Percentiles rank a stretch among this genome's conserved stretches.
Evolutionary conservation across 1,139 yeast genomes (phyloP).

Genomic region (Nakaseomyces bracarensis): DNA sequence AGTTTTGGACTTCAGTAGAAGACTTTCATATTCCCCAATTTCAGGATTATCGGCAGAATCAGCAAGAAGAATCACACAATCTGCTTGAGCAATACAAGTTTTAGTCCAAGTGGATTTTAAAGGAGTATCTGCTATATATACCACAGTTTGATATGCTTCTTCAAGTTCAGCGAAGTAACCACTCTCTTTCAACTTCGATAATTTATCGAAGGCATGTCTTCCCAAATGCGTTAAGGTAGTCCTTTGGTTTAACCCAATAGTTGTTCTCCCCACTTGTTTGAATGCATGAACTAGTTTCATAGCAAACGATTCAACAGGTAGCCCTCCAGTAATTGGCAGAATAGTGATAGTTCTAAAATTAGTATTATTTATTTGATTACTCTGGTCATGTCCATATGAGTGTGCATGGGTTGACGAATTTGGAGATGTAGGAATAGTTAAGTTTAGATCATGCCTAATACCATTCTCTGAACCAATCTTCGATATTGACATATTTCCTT

Average conservation of each 20-base stretch:
- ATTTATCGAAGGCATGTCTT: conserved; percentile 83
- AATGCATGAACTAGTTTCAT: conserved; percentile 61
- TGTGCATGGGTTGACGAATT: conserved; percentile 12
- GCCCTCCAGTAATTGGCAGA: conserved; percentile 66
- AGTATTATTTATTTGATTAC: conserved; percentile 15
- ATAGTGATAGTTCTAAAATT: conserved; percentile 73
- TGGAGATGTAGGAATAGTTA: conserved; percentile 20
- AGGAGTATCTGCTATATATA: conserved; percentile 82
- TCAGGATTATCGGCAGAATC: conserved; percentile 62
- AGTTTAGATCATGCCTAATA: conserved; percentile 21
- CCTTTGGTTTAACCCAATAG: conserved; percentile 73
- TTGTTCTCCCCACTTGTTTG: conserved; percentile 62
- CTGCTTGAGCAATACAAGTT: conserved; percentile 92
- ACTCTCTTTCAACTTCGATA: conserved; percentile 74
- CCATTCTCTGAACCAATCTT: conserved; percentile 16
- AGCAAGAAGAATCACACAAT: conserved; percentile 67
- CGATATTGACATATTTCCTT: conserved; percentile 10
- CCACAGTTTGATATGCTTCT: conserved; percentile 76
- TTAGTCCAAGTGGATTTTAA: conserved; percentile 83
- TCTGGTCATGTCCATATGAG: conserved; percentile 14
- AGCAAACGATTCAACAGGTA: conserved; percentile 84
- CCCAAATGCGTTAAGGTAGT: conserved; percentile 76
- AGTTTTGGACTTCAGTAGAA: conserved; percentile 66
- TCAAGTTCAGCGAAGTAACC: conserved; percentile 89
- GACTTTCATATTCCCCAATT: conserved; percentile 77